phyloP scores from a whole-genome alignment of 2,329 filamentous ascomycete genomes.

The Claviceps monticola region DNA sequence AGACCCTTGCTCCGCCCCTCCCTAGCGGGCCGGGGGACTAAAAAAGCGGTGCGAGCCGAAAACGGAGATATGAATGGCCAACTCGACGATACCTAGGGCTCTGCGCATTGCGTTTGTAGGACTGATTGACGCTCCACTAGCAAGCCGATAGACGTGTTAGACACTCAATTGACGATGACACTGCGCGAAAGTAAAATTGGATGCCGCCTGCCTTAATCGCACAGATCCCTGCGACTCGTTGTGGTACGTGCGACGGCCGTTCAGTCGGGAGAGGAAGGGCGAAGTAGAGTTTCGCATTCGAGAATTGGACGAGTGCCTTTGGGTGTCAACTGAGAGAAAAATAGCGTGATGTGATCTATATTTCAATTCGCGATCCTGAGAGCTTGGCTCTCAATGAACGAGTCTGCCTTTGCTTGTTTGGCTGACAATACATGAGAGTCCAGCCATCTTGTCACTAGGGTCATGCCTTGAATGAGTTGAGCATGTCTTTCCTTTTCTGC shows the following conservation, averaged over 20 bases:
- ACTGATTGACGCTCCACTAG: slow-evolving; percentile 9
- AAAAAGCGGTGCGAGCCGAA: slow-evolving; percentile 25
- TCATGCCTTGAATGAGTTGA: not conserved
- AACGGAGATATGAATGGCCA: slow-evolving; percentile 11
- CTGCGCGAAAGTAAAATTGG: slow-evolving; percentile 9
- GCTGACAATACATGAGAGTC: not conserved
- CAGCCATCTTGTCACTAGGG: not conserved
- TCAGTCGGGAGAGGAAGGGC: not conserved
- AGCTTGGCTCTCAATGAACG: not conserved
- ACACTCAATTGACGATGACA: slow-evolving; percentile 17
- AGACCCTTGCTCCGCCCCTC: slow-evolving; percentile 12
- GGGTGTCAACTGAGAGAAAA: not conserved
- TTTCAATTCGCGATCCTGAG: not conserved
- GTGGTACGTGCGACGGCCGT: not conserved
- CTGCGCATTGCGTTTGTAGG: not conserved
- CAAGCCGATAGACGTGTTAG: slow-evolving; percentile 19
- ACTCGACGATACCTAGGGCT: not conserved
- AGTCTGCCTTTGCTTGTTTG: not conserved
- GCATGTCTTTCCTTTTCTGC: not conserved
- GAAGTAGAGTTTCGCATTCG: not conserved
- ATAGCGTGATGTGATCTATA: not conserved
- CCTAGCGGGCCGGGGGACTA: slow-evolving; percentile 10
- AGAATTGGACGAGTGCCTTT: not conserved
- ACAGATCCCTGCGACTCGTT: not conserved
- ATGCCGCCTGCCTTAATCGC: slow-evolving; percentile 1